These are phyloP conservation scores for Schizonepeta tenuifolia DNA, from an alignment of 257 asterid species.

Conservation along the genomic window DNA sequence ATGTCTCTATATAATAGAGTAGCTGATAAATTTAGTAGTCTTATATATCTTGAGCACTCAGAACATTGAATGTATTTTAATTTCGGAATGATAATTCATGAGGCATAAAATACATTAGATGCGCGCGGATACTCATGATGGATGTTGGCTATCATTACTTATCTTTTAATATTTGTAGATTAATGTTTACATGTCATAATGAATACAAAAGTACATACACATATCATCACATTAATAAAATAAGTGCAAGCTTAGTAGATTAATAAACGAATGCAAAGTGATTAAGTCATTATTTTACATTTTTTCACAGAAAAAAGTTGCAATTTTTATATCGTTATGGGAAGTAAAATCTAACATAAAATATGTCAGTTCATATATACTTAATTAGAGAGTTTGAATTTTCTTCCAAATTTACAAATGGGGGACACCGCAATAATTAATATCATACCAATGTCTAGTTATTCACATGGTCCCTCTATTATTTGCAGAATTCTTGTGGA, in stretches of 20 bases:
- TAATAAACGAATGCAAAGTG: not conserved
- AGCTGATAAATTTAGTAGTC: too few species aligned
- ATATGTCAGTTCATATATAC: not conserved
- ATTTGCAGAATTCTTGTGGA: slow-evolving; percentile 29
- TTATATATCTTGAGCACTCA: too few species aligned
- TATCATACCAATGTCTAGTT: slow-evolving; percentile 15
- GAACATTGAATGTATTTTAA: too few species aligned
- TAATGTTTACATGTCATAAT: not conserved
- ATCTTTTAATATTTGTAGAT: not conserved
- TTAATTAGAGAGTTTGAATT: slow-evolving; percentile 4
- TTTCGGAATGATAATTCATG: too few species aligned
- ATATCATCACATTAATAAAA: not conserved
- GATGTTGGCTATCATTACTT: too few species aligned
- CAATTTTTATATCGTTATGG: not conserved
- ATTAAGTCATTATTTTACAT: not conserved
- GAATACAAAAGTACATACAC: not conserved
- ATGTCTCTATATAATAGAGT: too few species aligned
- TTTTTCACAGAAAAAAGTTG: not conserved
- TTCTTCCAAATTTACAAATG: not conserved
- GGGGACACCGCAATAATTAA: slow-evolving; percentile 5
- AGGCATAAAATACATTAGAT: too few species aligned
- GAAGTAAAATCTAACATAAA: too few species aligned
- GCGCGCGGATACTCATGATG: too few species aligned
- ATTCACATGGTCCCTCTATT: slow-evolving; percentile 39
- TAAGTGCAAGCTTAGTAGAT: not conserved